Evolutionary conservation across 2,329 filamentous ascomycete genomes (phyloP), one percentile per base, ranked within the genome.

Genomic region (Hypoxylon sp.): DNA sequence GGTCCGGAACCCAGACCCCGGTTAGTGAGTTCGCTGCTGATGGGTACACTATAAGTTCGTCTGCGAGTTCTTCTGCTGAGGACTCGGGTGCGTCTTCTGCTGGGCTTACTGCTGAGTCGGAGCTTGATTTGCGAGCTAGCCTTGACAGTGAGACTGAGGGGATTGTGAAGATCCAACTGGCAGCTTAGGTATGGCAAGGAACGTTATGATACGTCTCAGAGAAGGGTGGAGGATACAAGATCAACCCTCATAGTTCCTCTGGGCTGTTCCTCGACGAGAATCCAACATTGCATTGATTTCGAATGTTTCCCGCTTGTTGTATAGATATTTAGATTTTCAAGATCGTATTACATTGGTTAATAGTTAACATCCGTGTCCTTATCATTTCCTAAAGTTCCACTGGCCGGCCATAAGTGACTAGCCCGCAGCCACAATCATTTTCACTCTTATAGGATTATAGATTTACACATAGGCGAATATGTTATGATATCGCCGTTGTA

Each of bases 61-160:
- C 51, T 3, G 32, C 41, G n/a, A 19, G 51, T 30, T 53, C 63
- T 1, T 57, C 57, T 11, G 17, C 48, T 9, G 52, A 23, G 3
- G 59, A 52, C 17, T 53, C 57, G 4, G 19, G 50, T 5, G 49
- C 38, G 9, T 59, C 56, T 9, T 52, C 55, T 10, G 34, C 66
- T 17, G 60, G 49, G 36, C 65, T 60, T 9, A 61, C 45, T 14
- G 68, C 62, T 21, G 62, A 55, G 41, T 62, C 55, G n/a, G 68
- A 70, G n/a, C 28, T 68, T 3, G 68, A 68, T n/a, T 70, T 62
- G n/a, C 65, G 65, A 23, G 68, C 68, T 14, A 70, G 62, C 46
- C 50, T 48, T 25, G 60, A 43, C 36, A 21, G 21, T 13, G 62
- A n/a, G 17, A 13, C 41, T 9, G 51, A 61, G 4, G 55, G 19